Conservation (phyloP, 768 basidiomycete genomes). For the Suillus plorans region DNA sequence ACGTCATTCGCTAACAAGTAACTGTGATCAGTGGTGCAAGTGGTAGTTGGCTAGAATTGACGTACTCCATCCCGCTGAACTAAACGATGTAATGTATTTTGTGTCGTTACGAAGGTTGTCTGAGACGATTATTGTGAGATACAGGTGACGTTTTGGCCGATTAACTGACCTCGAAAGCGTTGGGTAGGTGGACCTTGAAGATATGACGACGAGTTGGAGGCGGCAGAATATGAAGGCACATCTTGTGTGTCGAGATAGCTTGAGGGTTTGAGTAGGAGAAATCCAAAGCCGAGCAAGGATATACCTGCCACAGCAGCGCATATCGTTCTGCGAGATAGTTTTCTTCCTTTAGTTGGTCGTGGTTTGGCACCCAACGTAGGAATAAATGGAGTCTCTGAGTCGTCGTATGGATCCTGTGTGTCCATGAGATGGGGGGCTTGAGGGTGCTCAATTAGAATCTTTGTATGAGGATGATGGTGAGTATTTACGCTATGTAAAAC, state of each 20-base stretch:
- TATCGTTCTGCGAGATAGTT: background rate
- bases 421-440: conserved; percentile 3
- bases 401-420: background rate
- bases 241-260: background rate
- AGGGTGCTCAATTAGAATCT: background rate
- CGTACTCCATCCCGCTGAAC: conserved; percentile 75
- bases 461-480: background rate
- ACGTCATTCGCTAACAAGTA: conserved; percentile 64
- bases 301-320: conserved; percentile 25
- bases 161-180: conserved; percentile 51
- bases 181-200: conserved; percentile 51
- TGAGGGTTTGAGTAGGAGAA: conserved; percentile 1
- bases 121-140: conserved; percentile 20
- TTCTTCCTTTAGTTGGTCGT: background rate
- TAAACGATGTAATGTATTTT: conserved; percentile 73
- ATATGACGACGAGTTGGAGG: conserved; percentile 9
- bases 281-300: conserved; percentile 24
- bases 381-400: conserved; percentile 7
- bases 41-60: conserved; percentile 10
- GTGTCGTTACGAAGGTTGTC: conserved; percentile 62
- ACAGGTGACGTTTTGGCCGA: no score
- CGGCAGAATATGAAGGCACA: background rate
- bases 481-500: background rate
- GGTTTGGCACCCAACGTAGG: conserved; percentile 3
- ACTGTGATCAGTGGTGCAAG: conserved; percentile 1